phyloP scores from a whole-genome alignment of 202 grass and related monocot species.

The Bolboschoenoplectus hybrid region DNA sequence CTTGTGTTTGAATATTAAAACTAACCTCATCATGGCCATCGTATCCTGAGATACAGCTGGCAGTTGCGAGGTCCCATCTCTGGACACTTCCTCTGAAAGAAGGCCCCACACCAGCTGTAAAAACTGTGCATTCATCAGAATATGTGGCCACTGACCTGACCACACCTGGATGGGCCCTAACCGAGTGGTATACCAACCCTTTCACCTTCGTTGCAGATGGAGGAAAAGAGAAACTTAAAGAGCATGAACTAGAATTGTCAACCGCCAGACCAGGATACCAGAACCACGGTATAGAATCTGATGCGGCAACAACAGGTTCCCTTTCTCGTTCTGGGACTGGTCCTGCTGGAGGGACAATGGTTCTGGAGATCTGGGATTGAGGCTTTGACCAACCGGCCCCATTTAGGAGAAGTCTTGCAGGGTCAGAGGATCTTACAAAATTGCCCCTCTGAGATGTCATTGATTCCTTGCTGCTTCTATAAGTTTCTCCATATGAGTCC shows the following conservation, averaged over 20 bases:
- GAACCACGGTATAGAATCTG: conserved; percentile 74
- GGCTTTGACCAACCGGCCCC: conserved; percentile 66
- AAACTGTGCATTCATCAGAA: conserved; percentile 84
- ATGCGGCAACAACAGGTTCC: conserved; percentile 46
- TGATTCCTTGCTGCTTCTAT: conserved; percentile 38
- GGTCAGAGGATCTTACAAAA: conserved; percentile 50
- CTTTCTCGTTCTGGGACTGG: conserved; percentile 52
- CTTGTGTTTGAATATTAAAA: conserved; percentile 26
- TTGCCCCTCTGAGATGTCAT: conserved; percentile 55
- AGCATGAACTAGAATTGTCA: conserved; percentile 7
- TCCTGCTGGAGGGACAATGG: conserved; percentile 45
- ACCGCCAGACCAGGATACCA: conserved; percentile 72
- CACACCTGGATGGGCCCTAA: conserved; percentile 79
- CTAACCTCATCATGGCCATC: conserved; percentile 96
- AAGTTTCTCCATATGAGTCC: conserved; percentile 59
- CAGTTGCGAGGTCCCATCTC: conserved; percentile 83
- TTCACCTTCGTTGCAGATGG: conserved; percentile 75
- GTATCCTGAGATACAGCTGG: conserved; percentile 89
- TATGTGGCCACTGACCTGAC: conserved; percentile 58
- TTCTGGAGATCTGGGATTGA: conserved; percentile 70
- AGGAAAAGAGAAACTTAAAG: not conserved
- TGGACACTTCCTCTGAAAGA: conserved; percentile 94
- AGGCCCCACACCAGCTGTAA: conserved; percentile 94
- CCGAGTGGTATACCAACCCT: conserved; percentile 73
- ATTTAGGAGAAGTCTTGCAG: conserved; percentile 65